Percentiles rank a stretch among this genome's conserved stretches.
These are phyloP conservation scores for Drechslerella coelobrocha DNA, from an alignment of 2,329 filamentous ascomycete genomes.

Conservation along the genomic window DNA sequence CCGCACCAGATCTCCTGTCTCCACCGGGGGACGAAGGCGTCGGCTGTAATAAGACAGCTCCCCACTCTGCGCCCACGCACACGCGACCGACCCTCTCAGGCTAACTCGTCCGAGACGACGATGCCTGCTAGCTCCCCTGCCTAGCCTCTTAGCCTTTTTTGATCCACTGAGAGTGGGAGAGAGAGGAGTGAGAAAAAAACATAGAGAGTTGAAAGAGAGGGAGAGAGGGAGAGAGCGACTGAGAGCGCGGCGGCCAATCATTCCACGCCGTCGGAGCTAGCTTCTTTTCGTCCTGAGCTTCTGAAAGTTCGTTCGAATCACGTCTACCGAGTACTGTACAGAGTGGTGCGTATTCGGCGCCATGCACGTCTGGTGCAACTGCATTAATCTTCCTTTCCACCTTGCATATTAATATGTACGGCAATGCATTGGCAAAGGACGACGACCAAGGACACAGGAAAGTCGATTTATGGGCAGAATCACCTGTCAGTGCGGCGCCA, in stretches of 20 bases:
- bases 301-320: too few relatives aligned
- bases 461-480: not conserved
- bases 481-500: conserved; percentile 7
- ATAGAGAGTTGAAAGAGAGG: too few relatives aligned
- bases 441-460: too few relatives aligned
- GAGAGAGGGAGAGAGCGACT: not conserved
- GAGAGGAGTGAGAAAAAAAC: too few relatives aligned
- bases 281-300: not conserved
- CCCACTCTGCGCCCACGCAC: conserved; percentile 24
- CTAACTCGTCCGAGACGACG: conserved; percentile 10
- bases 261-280: not conserved
- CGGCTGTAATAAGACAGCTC: conserved; percentile 42
- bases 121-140: conserved; percentile 31
- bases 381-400: too few relatives aligned
- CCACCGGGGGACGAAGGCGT: conserved; percentile 11
- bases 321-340: too few relatives aligned
- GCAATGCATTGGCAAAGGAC: not conserved
- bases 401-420: not conserved
- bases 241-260: not conserved
- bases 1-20: too few relatives aligned
- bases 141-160: conserved; percentile 17
- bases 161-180: too few relatives aligned
- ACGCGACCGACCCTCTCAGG: not conserved
- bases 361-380: too few relatives aligned
- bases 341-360: too few relatives aligned